Evolutionary conservation across 768 basidiomycete genomes (phyloP).

Genomic region (Dioszegia aurantiaca): DNA sequence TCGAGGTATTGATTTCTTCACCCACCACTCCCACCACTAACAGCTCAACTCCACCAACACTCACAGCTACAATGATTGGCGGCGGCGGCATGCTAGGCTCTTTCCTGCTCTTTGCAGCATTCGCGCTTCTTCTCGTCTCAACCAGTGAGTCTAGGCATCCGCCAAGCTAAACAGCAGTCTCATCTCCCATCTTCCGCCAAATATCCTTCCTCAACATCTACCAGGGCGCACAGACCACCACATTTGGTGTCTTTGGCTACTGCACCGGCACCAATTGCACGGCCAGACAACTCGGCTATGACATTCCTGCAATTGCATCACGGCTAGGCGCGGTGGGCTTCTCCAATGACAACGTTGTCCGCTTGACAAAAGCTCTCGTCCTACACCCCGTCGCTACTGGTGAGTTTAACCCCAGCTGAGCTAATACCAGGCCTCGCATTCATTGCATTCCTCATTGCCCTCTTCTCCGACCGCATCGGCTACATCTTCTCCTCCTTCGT

Average conservation of each 20-base stretch:
- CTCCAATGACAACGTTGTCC: constrained; percentile 23
- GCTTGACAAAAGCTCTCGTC: constrained; percentile 47
- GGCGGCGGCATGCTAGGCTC: constrained; percentile 15
- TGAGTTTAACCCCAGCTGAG: constrained; percentile 16
- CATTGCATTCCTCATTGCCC: constrained; percentile 50
- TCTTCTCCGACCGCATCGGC: constrained; percentile 43
- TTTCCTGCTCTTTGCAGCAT: constrained; percentile 42
- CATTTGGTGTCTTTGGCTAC: constrained; percentile 45
- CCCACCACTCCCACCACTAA: too few species aligned
- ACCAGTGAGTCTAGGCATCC: constrained; percentile 35
- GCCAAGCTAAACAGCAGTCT: constrained; percentile 7
- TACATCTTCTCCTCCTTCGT: constrained; percentile 48
- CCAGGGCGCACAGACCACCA: background rate
- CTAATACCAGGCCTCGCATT: constrained; percentile 43
- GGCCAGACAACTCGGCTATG: constrained; percentile 22
- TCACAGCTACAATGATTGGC: constrained; percentile 1
- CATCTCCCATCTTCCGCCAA: constrained; percentile 7
- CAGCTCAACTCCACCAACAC: too few species aligned
- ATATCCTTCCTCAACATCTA: constrained; percentile 33
- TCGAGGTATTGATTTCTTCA: too few species aligned
- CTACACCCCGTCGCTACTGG: constrained; percentile 51
- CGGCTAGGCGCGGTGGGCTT: constrained; percentile 14
- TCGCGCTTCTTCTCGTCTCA: constrained; percentile 32
- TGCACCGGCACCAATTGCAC: constrained; percentile 19
- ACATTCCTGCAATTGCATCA: constrained; percentile 24